phyloP scores from a whole-genome alignment of 2,329 filamentous ascomycete species.

The Kalmusia sp. region DNA sequence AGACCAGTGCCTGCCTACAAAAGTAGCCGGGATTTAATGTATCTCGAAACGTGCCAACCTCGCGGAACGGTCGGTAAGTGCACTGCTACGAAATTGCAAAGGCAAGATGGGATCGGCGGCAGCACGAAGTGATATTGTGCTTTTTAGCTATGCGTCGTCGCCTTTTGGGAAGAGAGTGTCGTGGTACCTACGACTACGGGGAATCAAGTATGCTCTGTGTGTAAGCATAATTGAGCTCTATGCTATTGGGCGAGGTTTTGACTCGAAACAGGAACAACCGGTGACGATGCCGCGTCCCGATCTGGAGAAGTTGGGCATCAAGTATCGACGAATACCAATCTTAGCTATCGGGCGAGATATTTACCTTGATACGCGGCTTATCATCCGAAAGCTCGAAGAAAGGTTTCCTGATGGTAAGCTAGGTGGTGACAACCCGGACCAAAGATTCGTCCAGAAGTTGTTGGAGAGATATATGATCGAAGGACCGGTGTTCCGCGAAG shows the following conservation, averaged over 20 bases:
- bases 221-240: conserved; percentile 2
- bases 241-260: background rate
- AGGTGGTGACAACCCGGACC: conserved; percentile 4
- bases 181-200: conserved; percentile 71
- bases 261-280: conserved; percentile 58
- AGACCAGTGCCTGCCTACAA: background rate
- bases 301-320: conserved; percentile 65
- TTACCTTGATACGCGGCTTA: conserved; percentile 74
- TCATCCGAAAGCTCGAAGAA: conserved; percentile 68
- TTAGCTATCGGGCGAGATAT: conserved; percentile 71
- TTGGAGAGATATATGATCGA: conserved; percentile 64
- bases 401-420: conserved; percentile 42
- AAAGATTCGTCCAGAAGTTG: conserved; percentile 50
- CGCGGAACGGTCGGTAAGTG: background rate
- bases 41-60: background rate
- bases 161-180: conserved; percentile 68
- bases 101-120: conserved; percentile 5
- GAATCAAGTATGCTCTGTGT: conserved; percentile 61
- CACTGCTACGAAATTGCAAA: background rate
- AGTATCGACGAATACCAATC: conserved; percentile 74
- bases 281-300: conserved; percentile 71
- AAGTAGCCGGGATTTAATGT: background rate
- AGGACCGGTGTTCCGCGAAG: conserved; percentile 61
- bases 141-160: conserved; percentile 71
- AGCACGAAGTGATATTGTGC: conserved; percentile 55